These are phyloP conservation scores for Saturnispora gosingensis DNA, from an alignment of 805 yeast genomes.

Conservation along the genomic window DNA sequence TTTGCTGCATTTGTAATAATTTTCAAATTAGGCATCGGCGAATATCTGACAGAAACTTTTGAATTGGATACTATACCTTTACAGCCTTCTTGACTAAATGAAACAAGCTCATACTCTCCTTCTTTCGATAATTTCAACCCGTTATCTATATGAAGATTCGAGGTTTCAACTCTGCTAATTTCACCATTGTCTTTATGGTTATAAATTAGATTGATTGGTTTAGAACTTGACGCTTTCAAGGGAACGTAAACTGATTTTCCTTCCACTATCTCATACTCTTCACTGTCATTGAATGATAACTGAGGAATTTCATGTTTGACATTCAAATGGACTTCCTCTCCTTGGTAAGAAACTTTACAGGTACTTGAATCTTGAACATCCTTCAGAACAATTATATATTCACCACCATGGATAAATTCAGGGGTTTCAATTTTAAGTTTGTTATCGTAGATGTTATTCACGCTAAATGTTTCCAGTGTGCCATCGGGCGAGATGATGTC, in stretches of 20 bases:
- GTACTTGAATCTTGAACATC: conserved; percentile 67
- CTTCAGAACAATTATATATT: conserved; percentile 53
- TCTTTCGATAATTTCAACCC: conserved; percentile 29
- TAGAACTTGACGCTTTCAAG: conserved; percentile 26
- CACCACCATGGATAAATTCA: conserved; percentile 55
- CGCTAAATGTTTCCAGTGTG: conserved; percentile 31
- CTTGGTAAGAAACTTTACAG: conserved; percentile 65
- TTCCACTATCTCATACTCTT: conserved; percentile 40
- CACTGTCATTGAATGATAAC: conserved; percentile 26
- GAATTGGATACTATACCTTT: conserved; percentile 29
- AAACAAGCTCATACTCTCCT: conserved; percentile 34
- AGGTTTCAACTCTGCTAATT: conserved; percentile 6
- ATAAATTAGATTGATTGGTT: conserved; percentile 26
- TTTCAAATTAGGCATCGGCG: conserved; percentile 23
- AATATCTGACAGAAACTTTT: conserved; percentile 20
- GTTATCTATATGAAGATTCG: conserved; percentile 16
- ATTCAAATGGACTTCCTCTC: conserved; percentile 52
- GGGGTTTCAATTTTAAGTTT: conserved; percentile 43
- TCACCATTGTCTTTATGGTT: conserved; percentile 19
- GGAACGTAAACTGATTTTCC: conserved; percentile 57
- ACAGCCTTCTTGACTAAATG: conserved; percentile 37
- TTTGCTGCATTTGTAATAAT: neutral
- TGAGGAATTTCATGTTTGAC: conserved; percentile 65
- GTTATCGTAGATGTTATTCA: conserved; percentile 32
- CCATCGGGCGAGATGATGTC: conserved; percentile 53